Percentiles rank a stretch among this genome's conserved stretches.
These are phyloP conservation scores for Alternaria brassicae DNA, from an alignment of 2,329 filamentous ascomycete genomes.

Conservation along the genomic window DNA sequence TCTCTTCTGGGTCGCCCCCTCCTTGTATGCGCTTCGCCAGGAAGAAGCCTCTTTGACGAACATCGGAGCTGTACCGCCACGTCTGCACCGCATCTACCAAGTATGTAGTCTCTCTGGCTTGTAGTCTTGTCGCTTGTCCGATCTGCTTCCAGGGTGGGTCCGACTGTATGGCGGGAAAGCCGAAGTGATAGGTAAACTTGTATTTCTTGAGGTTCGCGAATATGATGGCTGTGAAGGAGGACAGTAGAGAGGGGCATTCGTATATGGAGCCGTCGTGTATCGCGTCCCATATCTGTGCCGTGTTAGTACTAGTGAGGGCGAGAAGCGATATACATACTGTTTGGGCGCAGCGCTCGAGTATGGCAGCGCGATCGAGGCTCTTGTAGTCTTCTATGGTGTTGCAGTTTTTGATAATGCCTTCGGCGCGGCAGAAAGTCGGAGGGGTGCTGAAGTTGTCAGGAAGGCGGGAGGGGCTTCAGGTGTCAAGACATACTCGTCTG, in stretches of 20 bases:
- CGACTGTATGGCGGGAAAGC: constrained; percentile 90
- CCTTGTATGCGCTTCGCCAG: constrained; percentile 77
- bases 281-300: constrained; percentile 85
- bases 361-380: constrained; percentile 77
- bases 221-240: constrained; percentile 86
- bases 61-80: constrained; percentile 83
- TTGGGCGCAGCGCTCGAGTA: constrained; percentile 79
- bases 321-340: constrained; percentile 64
- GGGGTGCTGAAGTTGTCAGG: constrained; percentile 37
- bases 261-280: constrained; percentile 97
- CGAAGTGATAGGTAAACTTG: constrained; percentile 98
- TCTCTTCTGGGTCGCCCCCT: constrained; percentile 34
- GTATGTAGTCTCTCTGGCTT: constrained; percentile 72
- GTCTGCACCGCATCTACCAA: constrained; percentile 85
- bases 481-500: constrained; percentile 71
- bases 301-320: neutral
- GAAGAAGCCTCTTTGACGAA: constrained; percentile 92
- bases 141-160: constrained; percentile 76
- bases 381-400: constrained; percentile 96
- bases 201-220: constrained; percentile 98
- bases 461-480: neutral
- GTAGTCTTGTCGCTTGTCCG: constrained; percentile 58
- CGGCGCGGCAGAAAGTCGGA: constrained; percentile 72
- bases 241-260: constrained; percentile 87
- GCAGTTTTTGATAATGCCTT: constrained; percentile 93